Conservation (phyloP, 495 filamentous ascomycete genomes). For the Barbatosphaeria neglecta region DNA sequence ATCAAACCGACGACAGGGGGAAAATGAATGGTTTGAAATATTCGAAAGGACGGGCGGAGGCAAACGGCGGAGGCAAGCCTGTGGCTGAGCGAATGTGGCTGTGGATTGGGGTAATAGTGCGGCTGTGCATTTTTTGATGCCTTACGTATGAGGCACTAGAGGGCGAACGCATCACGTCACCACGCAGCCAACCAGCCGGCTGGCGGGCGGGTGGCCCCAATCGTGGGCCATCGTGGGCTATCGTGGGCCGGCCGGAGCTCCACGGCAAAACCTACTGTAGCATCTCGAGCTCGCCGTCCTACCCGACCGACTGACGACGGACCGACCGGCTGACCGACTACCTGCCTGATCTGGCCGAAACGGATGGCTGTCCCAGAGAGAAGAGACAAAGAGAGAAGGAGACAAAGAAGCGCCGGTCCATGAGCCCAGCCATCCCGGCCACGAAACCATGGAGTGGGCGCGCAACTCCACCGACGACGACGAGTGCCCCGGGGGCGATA, state of each 20-base stretch:
- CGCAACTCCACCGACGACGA: constrained; percentile 7
- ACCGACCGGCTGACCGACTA: too few species aligned
- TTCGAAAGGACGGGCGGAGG: too few species aligned
- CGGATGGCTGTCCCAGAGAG: background rate
- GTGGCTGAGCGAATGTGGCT: background rate
- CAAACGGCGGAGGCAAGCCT: too few species aligned
- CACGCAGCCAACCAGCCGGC: background rate
- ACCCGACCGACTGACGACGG: too few species aligned
- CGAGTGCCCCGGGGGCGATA: constrained; percentile 17
- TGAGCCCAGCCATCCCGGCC: too few species aligned
- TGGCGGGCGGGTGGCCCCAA: background rate
- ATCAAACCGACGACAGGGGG: too few species aligned
- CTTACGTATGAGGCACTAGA: background rate
- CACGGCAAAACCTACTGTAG: too few species aligned
- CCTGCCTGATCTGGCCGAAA: too few species aligned
- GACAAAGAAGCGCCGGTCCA: background rate
- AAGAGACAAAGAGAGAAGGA: background rate
- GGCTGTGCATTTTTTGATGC: background rate
- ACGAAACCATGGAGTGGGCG: constrained; percentile 12
- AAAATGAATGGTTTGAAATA: too few species aligned
- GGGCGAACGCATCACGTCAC: background rate
- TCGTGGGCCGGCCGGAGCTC: background rate
- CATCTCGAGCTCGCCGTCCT: too few species aligned
- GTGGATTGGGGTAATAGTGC: too few species aligned
- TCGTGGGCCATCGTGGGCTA: background rate